A percentile compares a stretch with the other conserved stretches of the same genome.
Conservation (phyloP, 306 rosid species). For the Calophaca sinica region DNA sequence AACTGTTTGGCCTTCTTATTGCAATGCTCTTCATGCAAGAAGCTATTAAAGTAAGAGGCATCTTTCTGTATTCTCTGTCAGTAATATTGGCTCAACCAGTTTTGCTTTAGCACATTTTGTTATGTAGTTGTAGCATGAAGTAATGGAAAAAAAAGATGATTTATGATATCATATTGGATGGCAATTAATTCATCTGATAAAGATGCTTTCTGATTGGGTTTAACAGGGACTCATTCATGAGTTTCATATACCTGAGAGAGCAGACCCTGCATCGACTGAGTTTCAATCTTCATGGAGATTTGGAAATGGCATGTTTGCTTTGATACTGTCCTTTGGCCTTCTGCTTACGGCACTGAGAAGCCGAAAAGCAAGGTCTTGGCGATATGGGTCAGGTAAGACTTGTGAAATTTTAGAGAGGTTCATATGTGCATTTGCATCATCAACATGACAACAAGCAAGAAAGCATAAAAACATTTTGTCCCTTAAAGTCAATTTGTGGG, state of each 20-base stretch:
- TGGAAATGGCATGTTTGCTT: slow-evolving; percentile 86
- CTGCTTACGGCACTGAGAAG: slow-evolving; percentile 74
- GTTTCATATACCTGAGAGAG: slow-evolving; percentile 70
- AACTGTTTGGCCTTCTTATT: slow-evolving; percentile 85
- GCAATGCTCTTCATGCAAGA: slow-evolving; percentile 91
- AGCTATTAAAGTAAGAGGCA: slow-evolving; percentile 68
- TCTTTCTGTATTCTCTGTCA: slow-evolving; percentile 25
- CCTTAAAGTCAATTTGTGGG: no score
- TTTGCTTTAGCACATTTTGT: slow-evolving; percentile 11
- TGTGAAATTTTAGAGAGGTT: slow-evolving; percentile 6
- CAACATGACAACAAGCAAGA: not conserved
- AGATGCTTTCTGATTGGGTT: slow-evolving; percentile 35
- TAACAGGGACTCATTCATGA: slow-evolving; percentile 73
- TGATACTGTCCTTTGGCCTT: slow-evolving; percentile 81
- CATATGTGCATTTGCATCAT: slow-evolving; percentile 14
- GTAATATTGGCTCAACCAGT: not conserved
- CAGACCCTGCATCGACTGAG: slow-evolving; percentile 56
- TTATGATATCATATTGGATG: slow-evolving; percentile 9
- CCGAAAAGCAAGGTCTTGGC: slow-evolving; percentile 85
- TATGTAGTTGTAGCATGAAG: slow-evolving; percentile 25
- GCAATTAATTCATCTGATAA: slow-evolving; percentile 16
- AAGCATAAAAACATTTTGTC: not conserved
- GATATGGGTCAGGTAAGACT: slow-evolving; percentile 72
- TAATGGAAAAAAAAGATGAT: slow-evolving; percentile 4
- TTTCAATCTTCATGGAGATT: slow-evolving; percentile 86